A percentile compares a stretch with the other conserved stretches of the same genome.
Conservation (phyloP, 768 basidiomycete species). For the Suillus decipiens region DNA sequence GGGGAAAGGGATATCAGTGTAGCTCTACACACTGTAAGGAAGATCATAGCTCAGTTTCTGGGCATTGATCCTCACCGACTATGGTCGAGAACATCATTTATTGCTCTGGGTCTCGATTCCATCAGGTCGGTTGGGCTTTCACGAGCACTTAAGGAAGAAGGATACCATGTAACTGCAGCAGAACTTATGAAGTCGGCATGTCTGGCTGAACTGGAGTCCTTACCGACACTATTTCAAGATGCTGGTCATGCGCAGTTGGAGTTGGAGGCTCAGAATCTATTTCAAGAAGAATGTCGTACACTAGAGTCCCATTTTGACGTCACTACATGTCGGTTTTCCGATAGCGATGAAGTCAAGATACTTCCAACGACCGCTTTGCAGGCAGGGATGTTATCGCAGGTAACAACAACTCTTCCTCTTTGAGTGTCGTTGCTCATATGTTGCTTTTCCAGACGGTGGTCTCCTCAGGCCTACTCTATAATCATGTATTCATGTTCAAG, state of each 20-base stretch:
- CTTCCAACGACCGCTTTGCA: slow-evolving; percentile 48
- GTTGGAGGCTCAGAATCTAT: background rate
- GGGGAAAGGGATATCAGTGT: background rate
- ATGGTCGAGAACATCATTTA: slow-evolving; percentile 33
- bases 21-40: slow-evolving; percentile 14
- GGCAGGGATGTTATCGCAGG: slow-evolving; percentile 53
- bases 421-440: background rate
- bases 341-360: slow-evolving; percentile 34
- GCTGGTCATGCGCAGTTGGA: background rate
- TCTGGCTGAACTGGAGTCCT: slow-evolving; percentile 9
- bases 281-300: slow-evolving; percentile 12
- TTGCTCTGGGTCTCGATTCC: slow-evolving; percentile 50
- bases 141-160: slow-evolving; percentile 34
- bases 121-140: slow-evolving; percentile 48
- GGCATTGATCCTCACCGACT: slow-evolving; percentile 17
- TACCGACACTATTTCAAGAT: background rate
- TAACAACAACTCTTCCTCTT: slow-evolving; percentile 18
- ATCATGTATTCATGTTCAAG: slow-evolving; percentile 33
- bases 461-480: slow-evolving; percentile 32
- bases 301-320: slow-evolving; percentile 14
- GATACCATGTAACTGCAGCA: slow-evolving; percentile 35
- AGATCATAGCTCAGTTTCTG: slow-evolving; percentile 23
- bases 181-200: slow-evolving; percentile 36
- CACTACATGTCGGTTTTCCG: slow-evolving; percentile 19
- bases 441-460: slow-evolving; percentile 26